Evolutionary conservation across 768 basidiomycete species (phyloP).

Genomic region (Lactifluus pinguis): DNA sequence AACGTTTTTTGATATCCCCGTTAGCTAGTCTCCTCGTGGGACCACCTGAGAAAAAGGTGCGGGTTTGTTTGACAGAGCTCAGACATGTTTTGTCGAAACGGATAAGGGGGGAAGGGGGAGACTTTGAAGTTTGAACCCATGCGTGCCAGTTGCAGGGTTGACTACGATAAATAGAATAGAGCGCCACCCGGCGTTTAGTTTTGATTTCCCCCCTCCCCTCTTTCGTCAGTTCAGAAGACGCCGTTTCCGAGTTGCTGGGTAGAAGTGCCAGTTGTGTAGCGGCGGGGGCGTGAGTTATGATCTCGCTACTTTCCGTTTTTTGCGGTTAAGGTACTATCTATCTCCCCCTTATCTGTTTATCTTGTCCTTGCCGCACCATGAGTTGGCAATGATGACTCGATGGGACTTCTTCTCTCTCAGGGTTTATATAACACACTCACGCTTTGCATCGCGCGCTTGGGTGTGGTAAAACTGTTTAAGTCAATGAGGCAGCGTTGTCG

Average conservation of each 20-base stretch:
- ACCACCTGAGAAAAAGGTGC: too few relatives aligned
- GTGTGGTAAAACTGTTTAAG: not conserved
- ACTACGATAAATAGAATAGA: not conserved
- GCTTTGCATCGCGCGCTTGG: not conserved
- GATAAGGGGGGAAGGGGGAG: not conserved
- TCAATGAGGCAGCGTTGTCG: not conserved
- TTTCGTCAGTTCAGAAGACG: not conserved
- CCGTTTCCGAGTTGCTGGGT: not conserved
- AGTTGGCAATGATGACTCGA: not conserved
- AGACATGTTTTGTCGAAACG: not conserved
- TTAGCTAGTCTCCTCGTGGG: not conserved
- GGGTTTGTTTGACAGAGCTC: not conserved
- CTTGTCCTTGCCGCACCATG: not conserved
- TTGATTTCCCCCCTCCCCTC: not conserved
- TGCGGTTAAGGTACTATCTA: too few relatives aligned
- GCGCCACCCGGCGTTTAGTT: not conserved
- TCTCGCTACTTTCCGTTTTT: too few relatives aligned
- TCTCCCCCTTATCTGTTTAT: not conserved
- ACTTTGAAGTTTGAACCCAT: not conserved
- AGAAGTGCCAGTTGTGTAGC: not conserved
- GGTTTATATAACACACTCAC: too few relatives aligned
- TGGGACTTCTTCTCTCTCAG: too few relatives aligned
- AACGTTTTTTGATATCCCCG: not conserved
- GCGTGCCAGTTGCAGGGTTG: not conserved
- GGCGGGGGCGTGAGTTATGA: not conserved